These are phyloP conservation scores for Nakazawaea siamensis DNA, from an alignment of 805 yeast species.

Conservation along the genomic window DNA sequence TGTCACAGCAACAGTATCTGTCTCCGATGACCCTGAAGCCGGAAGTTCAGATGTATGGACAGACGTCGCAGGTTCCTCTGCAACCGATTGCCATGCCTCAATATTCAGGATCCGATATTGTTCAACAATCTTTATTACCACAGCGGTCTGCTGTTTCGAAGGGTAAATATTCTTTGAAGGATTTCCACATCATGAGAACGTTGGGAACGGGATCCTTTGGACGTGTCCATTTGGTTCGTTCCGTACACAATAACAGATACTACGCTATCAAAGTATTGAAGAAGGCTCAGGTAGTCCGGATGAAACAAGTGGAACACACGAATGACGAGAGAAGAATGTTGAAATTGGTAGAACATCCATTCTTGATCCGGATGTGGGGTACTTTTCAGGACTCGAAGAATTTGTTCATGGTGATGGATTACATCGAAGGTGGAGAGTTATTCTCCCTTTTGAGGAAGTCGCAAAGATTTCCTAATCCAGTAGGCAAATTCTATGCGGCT, in stretches of 20 bases:
- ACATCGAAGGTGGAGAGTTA: conserved; percentile 57
- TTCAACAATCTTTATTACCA: conserved; percentile 9
- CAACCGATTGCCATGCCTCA: too few species aligned
- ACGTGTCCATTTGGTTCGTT: conserved; percentile 48
- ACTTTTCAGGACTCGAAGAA: conserved; percentile 51
- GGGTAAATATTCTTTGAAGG: conserved; percentile 48
- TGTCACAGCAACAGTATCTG: conserved; percentile 6
- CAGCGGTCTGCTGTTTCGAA: conserved; percentile 34
- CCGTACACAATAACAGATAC: conserved; percentile 50
- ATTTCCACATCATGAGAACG: conserved; percentile 48
- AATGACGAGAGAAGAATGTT: conserved; percentile 56
- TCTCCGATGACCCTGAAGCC: conserved; percentile 3
- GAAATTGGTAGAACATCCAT: conserved; percentile 51
- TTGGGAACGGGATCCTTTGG: conserved; percentile 59
- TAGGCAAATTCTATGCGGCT: conserved; percentile 57
- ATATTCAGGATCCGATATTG: conserved; percentile 8
- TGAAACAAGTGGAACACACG: conserved; percentile 59
- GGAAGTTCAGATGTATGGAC: too few species aligned
- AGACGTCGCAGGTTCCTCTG: too few species aligned
- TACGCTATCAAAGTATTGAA: conserved; percentile 54
- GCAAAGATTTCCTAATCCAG: conserved; percentile 54
- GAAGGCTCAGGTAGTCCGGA: conserved; percentile 48
- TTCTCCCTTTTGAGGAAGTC: conserved; percentile 48
- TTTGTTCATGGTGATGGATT: conserved; percentile 57
- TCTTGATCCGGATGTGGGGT: conserved; percentile 60